Evolutionary conservation across 495 filamentous ascomycete genomes (phyloP).

Genomic region (Aspergillus kassunensis): DNA sequence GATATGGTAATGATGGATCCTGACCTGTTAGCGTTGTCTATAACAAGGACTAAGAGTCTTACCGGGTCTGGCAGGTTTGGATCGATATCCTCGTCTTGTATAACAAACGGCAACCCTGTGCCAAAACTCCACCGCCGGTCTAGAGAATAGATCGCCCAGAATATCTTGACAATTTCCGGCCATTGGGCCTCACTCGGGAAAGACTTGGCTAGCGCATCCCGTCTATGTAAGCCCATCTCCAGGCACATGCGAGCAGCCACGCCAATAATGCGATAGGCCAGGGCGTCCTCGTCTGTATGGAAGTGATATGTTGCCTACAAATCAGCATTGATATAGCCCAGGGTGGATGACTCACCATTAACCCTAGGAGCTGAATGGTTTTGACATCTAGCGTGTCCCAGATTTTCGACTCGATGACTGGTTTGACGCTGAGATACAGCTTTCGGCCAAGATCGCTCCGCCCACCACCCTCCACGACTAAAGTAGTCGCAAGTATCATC

Average conservation of each 20-base stretch:
- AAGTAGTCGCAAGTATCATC: slow-evolving; percentile 69
- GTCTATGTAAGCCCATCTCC: slow-evolving; percentile 74
- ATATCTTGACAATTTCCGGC: slow-evolving; percentile 57
- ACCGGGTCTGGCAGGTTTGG: slow-evolving; percentile 72
- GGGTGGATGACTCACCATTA: slow-evolving; percentile 51
- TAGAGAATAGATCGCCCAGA: slow-evolving; percentile 78
- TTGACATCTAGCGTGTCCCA: slow-evolving; percentile 63
- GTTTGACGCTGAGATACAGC: slow-evolving; percentile 67
- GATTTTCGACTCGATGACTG: slow-evolving; percentile 63
- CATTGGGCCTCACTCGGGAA: slow-evolving; percentile 59
- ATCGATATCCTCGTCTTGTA: slow-evolving; percentile 82
- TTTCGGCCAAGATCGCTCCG: slow-evolving; percentile 67
- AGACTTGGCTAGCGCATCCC: slow-evolving; percentile 65
- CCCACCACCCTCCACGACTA: slow-evolving; percentile 70
- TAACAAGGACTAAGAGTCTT: slow-evolving; percentile 25
- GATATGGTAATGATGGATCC: slow-evolving; percentile 63
- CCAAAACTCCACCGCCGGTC: slow-evolving; percentile 80
- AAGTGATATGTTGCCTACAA: slow-evolving; percentile 77
- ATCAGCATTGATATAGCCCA: not conserved
- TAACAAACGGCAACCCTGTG: slow-evolving; percentile 74
- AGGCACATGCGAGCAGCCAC: slow-evolving; percentile 71
- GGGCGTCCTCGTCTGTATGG: slow-evolving; percentile 72
- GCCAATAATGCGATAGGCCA: slow-evolving; percentile 77
- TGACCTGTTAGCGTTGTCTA: slow-evolving; percentile 20
- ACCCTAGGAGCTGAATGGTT: slow-evolving; percentile 65